Evolutionary conservation across 139 green algal genomes (phyloP), one percentile per base, ranked within the genome.

Genomic region (Monoraphidium neglectum): DNA sequence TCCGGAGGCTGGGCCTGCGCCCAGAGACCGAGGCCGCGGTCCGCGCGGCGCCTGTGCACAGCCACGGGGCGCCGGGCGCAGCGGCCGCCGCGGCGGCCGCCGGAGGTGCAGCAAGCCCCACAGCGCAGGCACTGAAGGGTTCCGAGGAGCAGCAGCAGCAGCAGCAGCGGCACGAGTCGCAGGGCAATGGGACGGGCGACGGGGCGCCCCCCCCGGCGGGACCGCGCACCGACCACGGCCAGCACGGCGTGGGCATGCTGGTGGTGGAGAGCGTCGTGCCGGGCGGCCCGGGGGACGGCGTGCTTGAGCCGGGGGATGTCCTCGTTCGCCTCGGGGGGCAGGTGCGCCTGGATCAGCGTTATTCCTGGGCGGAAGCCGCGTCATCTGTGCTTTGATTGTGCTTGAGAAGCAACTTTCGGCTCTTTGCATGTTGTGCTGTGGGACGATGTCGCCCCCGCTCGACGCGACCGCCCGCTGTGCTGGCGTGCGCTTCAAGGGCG

Each of bases 181-280:
- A 12, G 43, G 12, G 43, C 53, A 61, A 30, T 43, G 74, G 4
- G 32, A 2, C 21, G 35, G 47, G 21, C n/a, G n/a, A n/a, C n/a
- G n/a, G n/a, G n/a, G n/a, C n/a, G n/a, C n/a, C n/a, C n/a, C n/a
- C n/a, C n/a, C n/a, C n/a, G n/a, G n/a, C n/a, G n/a, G n/a, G n/a
- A n/a, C n/a, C n/a, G n/a, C n/a, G n/a, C n/a, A n/a, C n/a, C n/a
- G 35, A 37, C 12, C 36, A 30, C 35, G 24, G 71, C 16, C 57
- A 61, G 51, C 73, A 72, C 56, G 77, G 77, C 24, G 94, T 90
- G 2, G 94, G 94, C 77, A 94, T 97, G 90, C 87, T 98, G 61
- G 93, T 98, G 49, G 92, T 98, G 33, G 92, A 98, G 18, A 86
- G 36, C 18, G 80, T 94, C 30, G 82, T 97, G 36, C 94, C 94